These are phyloP conservation scores for Didymosphaeria variabile DNA, from an alignment of 2,329 filamentous ascomycete species.

Conservation along the genomic window DNA sequence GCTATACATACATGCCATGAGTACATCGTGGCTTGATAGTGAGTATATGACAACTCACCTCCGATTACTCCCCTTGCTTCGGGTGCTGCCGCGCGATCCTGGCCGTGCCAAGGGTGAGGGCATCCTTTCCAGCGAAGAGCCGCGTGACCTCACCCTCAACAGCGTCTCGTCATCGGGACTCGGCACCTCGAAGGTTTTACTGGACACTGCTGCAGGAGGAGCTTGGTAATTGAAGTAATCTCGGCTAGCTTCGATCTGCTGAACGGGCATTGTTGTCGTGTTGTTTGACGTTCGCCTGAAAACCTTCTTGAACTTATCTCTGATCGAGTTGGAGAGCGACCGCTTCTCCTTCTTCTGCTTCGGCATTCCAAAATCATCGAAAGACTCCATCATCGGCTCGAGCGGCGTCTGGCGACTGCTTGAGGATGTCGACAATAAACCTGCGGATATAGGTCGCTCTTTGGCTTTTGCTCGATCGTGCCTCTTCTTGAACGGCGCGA, in stretches of 20 bases:
- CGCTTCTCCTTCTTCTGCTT: slow-evolving; percentile 62
- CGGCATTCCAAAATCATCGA: slow-evolving; percentile 33
- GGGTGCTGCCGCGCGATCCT: slow-evolving; percentile 33
- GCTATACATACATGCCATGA: slow-evolving; percentile 19
- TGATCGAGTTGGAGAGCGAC: slow-evolving; percentile 70
- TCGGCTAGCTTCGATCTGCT: slow-evolving; percentile 61
- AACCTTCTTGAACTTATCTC: slow-evolving; percentile 67
- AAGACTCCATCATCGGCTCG: slow-evolving; percentile 24
- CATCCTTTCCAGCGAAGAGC: slow-evolving; percentile 32
- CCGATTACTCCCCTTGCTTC: slow-evolving; percentile 34
- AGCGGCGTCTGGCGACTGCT: slow-evolving; percentile 21
- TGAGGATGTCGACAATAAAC: slow-evolving; percentile 25
- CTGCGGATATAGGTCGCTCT: slow-evolving; percentile 28
- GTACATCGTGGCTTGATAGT: not conserved
- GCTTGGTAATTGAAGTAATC: slow-evolving; percentile 44
- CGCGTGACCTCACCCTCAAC: slow-evolving; percentile 46
- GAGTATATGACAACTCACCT: not conserved
- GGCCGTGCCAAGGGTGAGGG: slow-evolving; percentile 24
- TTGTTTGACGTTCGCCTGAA: slow-evolving; percentile 57
- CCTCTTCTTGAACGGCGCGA: slow-evolving; percentile 56
- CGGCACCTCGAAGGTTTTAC: slow-evolving; percentile 46
- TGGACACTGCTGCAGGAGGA: slow-evolving; percentile 22
- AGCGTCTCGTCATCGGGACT: slow-evolving; percentile 57
- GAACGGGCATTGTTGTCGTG: slow-evolving; percentile 55
- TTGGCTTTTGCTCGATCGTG: slow-evolving; percentile 40